Percentiles rank a stretch among this genome's conserved stretches.
Conservation (phyloP, 345 rosid species). For the Citrus unshiu region DNA sequence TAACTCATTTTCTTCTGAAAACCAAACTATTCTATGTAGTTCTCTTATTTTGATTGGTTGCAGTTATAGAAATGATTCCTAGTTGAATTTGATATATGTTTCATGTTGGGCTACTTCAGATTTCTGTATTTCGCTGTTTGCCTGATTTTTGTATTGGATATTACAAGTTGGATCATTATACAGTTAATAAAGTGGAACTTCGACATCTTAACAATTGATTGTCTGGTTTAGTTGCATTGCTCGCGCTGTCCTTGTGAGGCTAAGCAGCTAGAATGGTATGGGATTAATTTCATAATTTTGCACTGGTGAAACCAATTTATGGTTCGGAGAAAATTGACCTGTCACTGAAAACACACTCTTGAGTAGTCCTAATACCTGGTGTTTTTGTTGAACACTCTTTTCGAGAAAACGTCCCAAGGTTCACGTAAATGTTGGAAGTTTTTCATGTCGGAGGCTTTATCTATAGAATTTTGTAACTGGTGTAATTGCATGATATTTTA, state of each 20-base stretch:
- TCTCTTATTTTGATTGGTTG: background rate
- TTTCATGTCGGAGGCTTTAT: background rate
- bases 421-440: background rate
- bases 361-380: background rate
- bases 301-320: background rate
- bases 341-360: background rate
- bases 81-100: background rate
- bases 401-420: background rate
- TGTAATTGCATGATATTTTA: background rate
- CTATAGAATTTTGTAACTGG: background rate
- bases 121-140: background rate
- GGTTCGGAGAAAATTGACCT: background rate
- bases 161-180: background rate
- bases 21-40: conserved; percentile 1
- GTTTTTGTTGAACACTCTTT: background rate
- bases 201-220: too few relatives aligned
- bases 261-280: background rate
- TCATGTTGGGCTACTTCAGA: background rate
- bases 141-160: background rate
- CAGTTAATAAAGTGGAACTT: background rate
- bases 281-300: background rate
- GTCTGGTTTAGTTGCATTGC: background rate
- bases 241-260: background rate
- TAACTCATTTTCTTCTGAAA: conserved; percentile 5
- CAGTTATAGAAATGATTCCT: background rate